Base-by-base conservation (phyloP, 805 yeast genomes). In the Brettanomyces anomalus region DNA sequence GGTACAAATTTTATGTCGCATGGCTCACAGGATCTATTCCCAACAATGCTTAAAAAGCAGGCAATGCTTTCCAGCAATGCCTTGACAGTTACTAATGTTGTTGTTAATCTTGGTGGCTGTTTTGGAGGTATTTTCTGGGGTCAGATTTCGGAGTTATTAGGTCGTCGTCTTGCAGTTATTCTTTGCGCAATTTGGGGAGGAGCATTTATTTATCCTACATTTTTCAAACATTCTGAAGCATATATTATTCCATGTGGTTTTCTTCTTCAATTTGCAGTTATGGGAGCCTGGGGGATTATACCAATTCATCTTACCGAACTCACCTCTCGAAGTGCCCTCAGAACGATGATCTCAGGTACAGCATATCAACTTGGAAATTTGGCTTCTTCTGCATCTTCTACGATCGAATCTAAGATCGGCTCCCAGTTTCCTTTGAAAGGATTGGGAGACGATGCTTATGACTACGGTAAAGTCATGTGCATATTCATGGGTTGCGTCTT, bases 211-310 rank as follows among this genome's bases (percentile, higher is more conserved):
- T 81, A 81, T 55, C 84, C 85, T 21, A 72, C 77, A 67, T 78
- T 78, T 3, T 76, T 73, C 53, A 58, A 58, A 49, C 56, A 65
- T 16, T 54, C 55, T 21, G 50, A 57, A 30, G 50, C 59, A n/a
- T 68, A 70, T 15, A 71, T 77, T 20, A 82, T 79, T 26, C 79
- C 80, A 1, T 77, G 64, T 5, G 50, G 50, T 3, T 81, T 81
- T 61, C 79, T 79, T 64, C 55, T 80, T 54, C 84, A 79, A 56
- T 72, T 74, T 53, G 73, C 75, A 43, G 82, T 81, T 4, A 81
- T 78, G 66, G 88, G 87, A 30, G 79, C 79, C 5, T 82, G 85
- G 83, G 87, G 88, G 47, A 75, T 81, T 39, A 68, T 76, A 11
- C 85, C 88, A 15, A 71, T 79, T 36, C 79, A 80, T 58, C 63